phyloP scores from a whole-genome alignment of 169 alveolate species.

The Besnoitia besnoiti region DNA sequence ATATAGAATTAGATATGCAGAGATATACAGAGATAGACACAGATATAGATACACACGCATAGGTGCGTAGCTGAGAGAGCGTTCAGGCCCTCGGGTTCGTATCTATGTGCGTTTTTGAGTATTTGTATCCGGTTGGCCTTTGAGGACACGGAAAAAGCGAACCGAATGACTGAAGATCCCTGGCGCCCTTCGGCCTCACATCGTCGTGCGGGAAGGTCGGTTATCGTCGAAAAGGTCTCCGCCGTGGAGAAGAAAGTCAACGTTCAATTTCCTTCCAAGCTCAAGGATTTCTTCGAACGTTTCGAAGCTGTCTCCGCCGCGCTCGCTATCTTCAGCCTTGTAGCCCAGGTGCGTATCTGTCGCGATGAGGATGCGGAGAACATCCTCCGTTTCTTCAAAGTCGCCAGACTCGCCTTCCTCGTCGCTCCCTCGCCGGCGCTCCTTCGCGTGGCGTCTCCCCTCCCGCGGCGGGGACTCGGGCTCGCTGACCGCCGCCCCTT shows the following conservation, averaged over 20 bases:
- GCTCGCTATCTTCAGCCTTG: constrained; percentile 80
- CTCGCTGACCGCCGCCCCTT: neutral
- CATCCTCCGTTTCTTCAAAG: constrained; percentile 32
- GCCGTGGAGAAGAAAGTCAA: constrained; percentile 89
- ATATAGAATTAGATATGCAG: too few relatives aligned
- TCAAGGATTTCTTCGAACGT: constrained; percentile 92
- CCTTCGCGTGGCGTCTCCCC: neutral
- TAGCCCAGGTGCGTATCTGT: constrained; percentile 95
- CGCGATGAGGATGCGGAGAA: constrained; percentile 82
- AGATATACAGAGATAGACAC: neutral
- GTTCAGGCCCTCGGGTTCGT: too few relatives aligned
- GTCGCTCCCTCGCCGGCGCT: neutral
- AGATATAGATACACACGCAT: neutral
- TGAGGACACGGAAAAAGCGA: too few relatives aligned
- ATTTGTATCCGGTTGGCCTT: too few relatives aligned
- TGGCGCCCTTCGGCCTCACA: constrained; percentile 65
- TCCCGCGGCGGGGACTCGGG: neutral
- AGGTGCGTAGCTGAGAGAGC: too few relatives aligned
- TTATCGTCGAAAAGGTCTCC: constrained; percentile 95
- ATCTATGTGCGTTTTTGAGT: too few relatives aligned
- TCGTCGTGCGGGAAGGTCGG: constrained; percentile 88
- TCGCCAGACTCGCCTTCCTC: neutral
- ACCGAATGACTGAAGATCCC: neutral
- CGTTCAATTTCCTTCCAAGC: constrained; percentile 80
- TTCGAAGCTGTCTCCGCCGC: constrained; percentile 90